Base-by-base conservation (phyloP, 2,329 filamentous ascomycete species). In the Thyridium curvatum region DNA sequence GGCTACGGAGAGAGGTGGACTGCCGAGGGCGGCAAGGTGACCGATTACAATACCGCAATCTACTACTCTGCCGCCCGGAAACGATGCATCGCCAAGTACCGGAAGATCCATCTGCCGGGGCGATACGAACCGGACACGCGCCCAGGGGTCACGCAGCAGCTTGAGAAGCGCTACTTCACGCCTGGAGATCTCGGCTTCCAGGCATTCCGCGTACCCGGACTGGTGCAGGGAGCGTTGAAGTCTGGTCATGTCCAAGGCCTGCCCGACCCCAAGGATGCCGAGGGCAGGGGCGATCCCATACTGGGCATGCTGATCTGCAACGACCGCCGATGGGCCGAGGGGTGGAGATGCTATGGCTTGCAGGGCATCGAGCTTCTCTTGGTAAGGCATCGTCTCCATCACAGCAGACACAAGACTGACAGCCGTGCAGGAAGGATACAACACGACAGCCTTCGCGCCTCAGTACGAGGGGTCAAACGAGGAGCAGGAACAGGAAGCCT, bases 151-250 rank as follows among this genome's bases (percentile, higher is more conserved):
- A 64, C 66, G 4, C 71, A 75, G 47, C 72, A 77, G 53, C 62
- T 77, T 4, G 73, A 77, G 51, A 77, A 77, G 53, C 55, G 68
- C 28, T 77, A 75, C 49, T 77, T 77, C 50, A 57, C 58, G 18
- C 68, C 71, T 0, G 72, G 72, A 2, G 54, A 77, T 39, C 54
- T 75, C 4, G 72, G 72, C 0, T 77, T 75, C 54, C 53, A 65
- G 39, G 71, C 72, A 2, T 77, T 77, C 42, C 62, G 73, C 17
- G 69, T 62, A 0, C 69, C 71, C 0, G 65, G 60, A 1, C 57
- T 77, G 8, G 48, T 74, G 1, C 34, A 50, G 0, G 56, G 52
- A 21, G 58, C 58, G 2, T 36, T 56, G 21, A 69, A 64, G 47
- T 56, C 61, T 35, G 48, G 49, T 3, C 48, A 53, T 26, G 47